These are phyloP conservation scores for Leishmania amazonensis DNA, from an alignment of 208 protist genomes.

Conservation along the genomic window DNA sequence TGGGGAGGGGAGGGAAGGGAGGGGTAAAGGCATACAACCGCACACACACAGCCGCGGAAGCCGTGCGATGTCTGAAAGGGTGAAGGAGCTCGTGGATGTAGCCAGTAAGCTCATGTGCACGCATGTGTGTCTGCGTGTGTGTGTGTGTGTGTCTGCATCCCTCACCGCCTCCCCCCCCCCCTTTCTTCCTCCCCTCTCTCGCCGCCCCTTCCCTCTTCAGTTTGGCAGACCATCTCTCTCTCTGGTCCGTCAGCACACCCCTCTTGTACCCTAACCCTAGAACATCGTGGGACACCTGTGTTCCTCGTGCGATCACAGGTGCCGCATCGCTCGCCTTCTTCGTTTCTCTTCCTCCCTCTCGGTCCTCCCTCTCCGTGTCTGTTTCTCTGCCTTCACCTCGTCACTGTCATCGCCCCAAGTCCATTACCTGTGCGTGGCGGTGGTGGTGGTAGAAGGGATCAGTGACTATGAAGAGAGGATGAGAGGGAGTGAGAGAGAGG, in stretches of 20 bases:
- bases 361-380: background rate
- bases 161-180: background rate
- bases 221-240: background rate
- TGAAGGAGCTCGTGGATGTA: background rate
- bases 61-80: background rate
- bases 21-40: background rate
- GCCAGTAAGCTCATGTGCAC: background rate
- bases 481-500: background rate
- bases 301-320: background rate
- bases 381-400: background rate
- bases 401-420: background rate
- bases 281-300: background rate
- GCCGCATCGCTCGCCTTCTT: slow-evolving; percentile 1
- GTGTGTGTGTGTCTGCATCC: background rate
- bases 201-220: background rate
- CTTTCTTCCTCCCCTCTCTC: background rate
- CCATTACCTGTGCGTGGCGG: background rate
- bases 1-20: background rate
- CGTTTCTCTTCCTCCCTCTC: background rate
- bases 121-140: background rate
- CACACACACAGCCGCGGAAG: background rate
- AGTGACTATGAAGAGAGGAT: background rate
- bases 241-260: background rate
- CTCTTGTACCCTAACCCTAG: slow-evolving; percentile 42
- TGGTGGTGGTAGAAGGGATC: background rate